phyloP scores from a whole-genome alignment of 2,329 filamentous ascomycete genomes.

The Lachnellula occidentalis region DNA sequence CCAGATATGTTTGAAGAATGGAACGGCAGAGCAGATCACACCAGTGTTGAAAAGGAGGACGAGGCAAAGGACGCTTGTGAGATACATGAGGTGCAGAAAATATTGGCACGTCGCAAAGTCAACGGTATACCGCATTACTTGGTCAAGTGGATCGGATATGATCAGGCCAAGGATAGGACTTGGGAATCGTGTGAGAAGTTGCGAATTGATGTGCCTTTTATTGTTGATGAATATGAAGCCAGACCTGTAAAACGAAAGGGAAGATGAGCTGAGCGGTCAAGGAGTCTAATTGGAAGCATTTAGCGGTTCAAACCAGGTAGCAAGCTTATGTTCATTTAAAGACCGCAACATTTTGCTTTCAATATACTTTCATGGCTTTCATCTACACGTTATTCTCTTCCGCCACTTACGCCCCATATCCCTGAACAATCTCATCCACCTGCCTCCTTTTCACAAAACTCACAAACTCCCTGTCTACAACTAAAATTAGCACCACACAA shows the following conservation, averaged over 20 bases:
- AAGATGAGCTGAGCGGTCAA: neutral
- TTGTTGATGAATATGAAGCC: slow-evolving; percentile 13
- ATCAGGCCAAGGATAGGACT: slow-evolving; percentile 14
- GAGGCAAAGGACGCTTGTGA: neutral
- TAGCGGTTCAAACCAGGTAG: neutral
- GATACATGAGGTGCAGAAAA: slow-evolving; percentile 13
- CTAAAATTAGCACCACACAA: neutral
- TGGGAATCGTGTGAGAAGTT: slow-evolving; percentile 19
- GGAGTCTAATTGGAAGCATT: neutral
- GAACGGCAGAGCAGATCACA: neutral
- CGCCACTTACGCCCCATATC: slow-evolving; percentile 13
- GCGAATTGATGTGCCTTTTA: slow-evolving; percentile 8
- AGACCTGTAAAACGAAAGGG: neutral
- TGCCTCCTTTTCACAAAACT: slow-evolving; percentile 32
- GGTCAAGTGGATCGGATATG: slow-evolving; percentile 19
- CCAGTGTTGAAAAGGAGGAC: neutral
- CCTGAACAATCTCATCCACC: slow-evolving; percentile 23
- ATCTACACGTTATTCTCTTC: neutral
- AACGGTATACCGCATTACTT: slow-evolving; percentile 13
- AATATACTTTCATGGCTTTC: neutral
- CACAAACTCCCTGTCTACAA: slow-evolving; percentile 32
- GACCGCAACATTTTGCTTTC: neutral
- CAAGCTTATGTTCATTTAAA: neutral
- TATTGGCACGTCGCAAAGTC: slow-evolving; percentile 10
- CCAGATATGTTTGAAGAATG: slow-evolving; percentile 14